Base-by-base conservation (phyloP, 202 grass and related monocot genomes). In the Setaria viridis region DNA sequence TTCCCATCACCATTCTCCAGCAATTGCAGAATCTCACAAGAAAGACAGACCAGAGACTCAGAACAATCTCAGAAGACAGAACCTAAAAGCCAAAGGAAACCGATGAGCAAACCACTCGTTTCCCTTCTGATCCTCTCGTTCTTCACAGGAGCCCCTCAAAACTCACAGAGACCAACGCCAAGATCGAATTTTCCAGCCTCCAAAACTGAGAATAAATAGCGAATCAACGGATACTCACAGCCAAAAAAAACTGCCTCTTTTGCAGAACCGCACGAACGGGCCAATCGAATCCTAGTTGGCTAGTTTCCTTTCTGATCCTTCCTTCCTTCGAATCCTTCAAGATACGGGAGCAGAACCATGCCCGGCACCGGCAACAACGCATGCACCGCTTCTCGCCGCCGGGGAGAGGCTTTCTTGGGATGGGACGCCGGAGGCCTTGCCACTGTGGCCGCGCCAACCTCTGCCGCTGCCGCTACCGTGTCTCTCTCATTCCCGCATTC, bases 381-480 rank as follows among this genome's bases (percentile, higher is more conserved):
- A 76, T 80, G 80, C 84, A 74, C 79, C 59, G 47, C 15, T 87
- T 53, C 62, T 84, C 66, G 57, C 13, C 75, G 64, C 45, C 83
- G 72, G 58, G 1, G 77, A 76, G 58, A 37, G 82, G 78, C 25
- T 79, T 79, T 85, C 86, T 74, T 62, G 64, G 86, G 33, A 51
- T 19, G 75, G 84, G 62, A 59, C 71, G 60, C 20, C 80, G 84
- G 62, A 60, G 77, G 62, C 32, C 57, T 74, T 35, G 80, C 74
- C 39, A 77, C 77, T 65, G 32, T 72, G 64, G 37, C 77, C 20
- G 48, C 77, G 57, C 71, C 37, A 84, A 84, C 67, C 57, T 57
- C 64, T 82, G 47, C 62, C 42, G 16, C 69, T 84, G 81, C 85
- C 55, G 51, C 77, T 74, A 75, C 89, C 82, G 47, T 72, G 67